Evolutionary conservation across 176 grass and related monocot genomes (phyloP).

Genomic region (Oryza glumipatula): DNA sequence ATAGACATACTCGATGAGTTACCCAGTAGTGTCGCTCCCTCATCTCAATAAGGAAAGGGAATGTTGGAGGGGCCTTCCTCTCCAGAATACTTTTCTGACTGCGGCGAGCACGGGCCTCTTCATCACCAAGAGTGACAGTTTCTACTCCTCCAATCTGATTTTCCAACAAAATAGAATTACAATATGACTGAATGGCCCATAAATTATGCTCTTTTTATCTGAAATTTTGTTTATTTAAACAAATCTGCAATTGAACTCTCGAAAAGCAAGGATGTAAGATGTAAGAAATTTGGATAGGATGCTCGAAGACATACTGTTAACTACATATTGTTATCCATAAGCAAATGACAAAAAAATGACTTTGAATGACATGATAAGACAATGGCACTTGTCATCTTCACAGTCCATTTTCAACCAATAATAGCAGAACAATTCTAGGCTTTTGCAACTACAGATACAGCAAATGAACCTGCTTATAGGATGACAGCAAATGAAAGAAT

Average conservation of each 20-base stretch:
- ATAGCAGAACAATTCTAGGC: slow-evolving; percentile 16
- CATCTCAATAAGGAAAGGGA: slow-evolving; percentile 98
- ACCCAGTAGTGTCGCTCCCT: slow-evolving; percentile 90
- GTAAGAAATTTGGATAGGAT: background rate
- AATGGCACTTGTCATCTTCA: background rate
- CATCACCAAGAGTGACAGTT: slow-evolving; percentile 91
- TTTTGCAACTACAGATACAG: slow-evolving; percentile 3
- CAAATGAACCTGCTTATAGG: background rate
- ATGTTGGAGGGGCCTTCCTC: slow-evolving; percentile 87
- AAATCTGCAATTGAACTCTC: slow-evolving; percentile 24
- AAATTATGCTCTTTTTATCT: background rate
- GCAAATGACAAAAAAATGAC: background rate
- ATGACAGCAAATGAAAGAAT: background rate
- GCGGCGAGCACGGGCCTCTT: slow-evolving; percentile 87
- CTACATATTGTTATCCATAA: background rate
- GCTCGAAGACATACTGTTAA: background rate
- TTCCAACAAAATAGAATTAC: slow-evolving; percentile 26
- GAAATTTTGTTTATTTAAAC: background rate
- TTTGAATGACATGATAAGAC: background rate
- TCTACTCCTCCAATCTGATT: slow-evolving; percentile 91
- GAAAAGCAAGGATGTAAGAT: background rate
- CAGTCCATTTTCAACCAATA: slow-evolving; percentile 9
- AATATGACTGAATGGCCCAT: slow-evolving; percentile 9
- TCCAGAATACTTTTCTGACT: slow-evolving; percentile 95
- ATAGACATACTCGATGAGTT: slow-evolving; percentile 72